Conservation (phyloP, 495 filamentous ascomycete genomes). For the Hypoxylon fragiforme region DNA sequence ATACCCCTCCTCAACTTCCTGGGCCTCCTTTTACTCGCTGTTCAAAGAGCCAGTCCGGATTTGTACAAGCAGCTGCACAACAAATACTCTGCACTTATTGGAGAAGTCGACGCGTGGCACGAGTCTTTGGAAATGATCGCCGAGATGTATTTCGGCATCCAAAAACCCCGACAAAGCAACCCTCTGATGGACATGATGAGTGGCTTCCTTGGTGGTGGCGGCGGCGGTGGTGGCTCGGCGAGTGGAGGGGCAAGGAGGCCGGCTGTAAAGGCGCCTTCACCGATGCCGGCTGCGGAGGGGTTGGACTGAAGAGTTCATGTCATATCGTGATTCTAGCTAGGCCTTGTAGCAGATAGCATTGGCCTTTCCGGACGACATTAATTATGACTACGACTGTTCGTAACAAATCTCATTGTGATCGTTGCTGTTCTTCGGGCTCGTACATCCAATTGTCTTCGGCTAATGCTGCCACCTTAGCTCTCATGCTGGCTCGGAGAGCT, state of each 20-base stretch:
- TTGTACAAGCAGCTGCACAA: slow-evolving; percentile 79
- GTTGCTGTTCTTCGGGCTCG: slow-evolving; percentile 67
- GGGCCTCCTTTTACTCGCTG: slow-evolving; percentile 75
- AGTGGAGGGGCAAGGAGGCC: slow-evolving; percentile 45
- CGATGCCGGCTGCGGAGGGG: slow-evolving; percentile 54
- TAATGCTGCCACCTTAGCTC: slow-evolving; percentile 69
- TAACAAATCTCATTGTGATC: slow-evolving; percentile 29
- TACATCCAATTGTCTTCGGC: slow-evolving; percentile 92
- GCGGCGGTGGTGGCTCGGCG: slow-evolving; percentile 46
- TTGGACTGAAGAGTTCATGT: slow-evolving; percentile 44
- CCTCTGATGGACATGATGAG: slow-evolving; percentile 98
- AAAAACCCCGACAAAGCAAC: slow-evolving; percentile 82
- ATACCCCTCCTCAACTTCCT: slow-evolving; percentile 94
- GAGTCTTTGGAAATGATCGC: slow-evolving; percentile 84
- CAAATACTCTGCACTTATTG: slow-evolving; percentile 78
- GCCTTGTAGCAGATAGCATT: slow-evolving; percentile 4
- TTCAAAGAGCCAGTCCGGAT: slow-evolving; percentile 77
- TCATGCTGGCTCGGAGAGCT: slow-evolving; percentile 70
- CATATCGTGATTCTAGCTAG: background rate
- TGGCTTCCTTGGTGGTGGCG: slow-evolving; percentile 80
- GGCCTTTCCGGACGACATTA: background rate
- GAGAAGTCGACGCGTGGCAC: slow-evolving; percentile 75
- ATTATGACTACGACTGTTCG: slow-evolving; percentile 9
- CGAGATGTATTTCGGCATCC: slow-evolving; percentile 97
- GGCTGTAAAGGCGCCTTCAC: slow-evolving; percentile 48